These are phyloP conservation scores for Pseudogymnoascus sp. DNA, from an alignment of 2,329 filamentous ascomycete species.

Conservation along the genomic window DNA sequence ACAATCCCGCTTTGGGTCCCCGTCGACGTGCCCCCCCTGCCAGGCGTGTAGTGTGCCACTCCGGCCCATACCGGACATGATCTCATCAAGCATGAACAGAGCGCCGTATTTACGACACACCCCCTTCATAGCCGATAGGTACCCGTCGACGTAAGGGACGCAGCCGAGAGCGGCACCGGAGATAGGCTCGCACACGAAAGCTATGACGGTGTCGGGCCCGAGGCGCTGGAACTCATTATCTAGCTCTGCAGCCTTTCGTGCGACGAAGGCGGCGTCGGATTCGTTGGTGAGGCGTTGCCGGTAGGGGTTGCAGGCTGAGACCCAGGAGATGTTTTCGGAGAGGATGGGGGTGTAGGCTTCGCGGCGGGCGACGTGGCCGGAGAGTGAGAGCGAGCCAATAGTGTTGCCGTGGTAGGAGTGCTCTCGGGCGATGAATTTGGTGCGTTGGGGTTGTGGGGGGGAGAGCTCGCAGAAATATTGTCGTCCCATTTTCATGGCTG, in stretches of 20 bases:
- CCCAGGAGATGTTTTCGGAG: slow-evolving; percentile 43
- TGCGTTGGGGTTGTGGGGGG: slow-evolving; percentile 42
- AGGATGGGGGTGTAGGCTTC: slow-evolving; percentile 51
- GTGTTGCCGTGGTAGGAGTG: slow-evolving; percentile 66
- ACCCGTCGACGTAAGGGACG: slow-evolving; percentile 57
- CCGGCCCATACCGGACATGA: slow-evolving; percentile 53
- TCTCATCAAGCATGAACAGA: slow-evolving; percentile 70
- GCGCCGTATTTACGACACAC: slow-evolving; percentile 65
- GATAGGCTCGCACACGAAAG: slow-evolving; percentile 60
- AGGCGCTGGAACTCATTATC: slow-evolving; percentile 53
- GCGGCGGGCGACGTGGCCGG: slow-evolving; percentile 52
- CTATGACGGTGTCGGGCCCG: slow-evolving; percentile 55
- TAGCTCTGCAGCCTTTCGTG: slow-evolving; percentile 51
- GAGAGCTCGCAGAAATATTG: slow-evolving; percentile 57
- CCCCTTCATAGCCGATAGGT: slow-evolving; percentile 58
- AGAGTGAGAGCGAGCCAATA: slow-evolving; percentile 51
- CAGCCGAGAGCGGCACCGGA: slow-evolving; percentile 64
- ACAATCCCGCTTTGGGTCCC: neutral
- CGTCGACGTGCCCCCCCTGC: slow-evolving; percentile 39
- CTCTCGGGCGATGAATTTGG: slow-evolving; percentile 55
- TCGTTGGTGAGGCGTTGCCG: slow-evolving; percentile 44
- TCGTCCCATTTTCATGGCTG: slow-evolving; percentile 56
- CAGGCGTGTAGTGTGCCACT: slow-evolving; percentile 47
- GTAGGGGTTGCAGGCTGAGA: slow-evolving; percentile 59
- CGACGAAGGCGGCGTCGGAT: slow-evolving; percentile 46